Evolutionary conservation across 192 early-diverging fungal genomes (phyloP), one percentile per base, ranked within the genome.

Genomic region (Funneliformis mosseae): DNA sequence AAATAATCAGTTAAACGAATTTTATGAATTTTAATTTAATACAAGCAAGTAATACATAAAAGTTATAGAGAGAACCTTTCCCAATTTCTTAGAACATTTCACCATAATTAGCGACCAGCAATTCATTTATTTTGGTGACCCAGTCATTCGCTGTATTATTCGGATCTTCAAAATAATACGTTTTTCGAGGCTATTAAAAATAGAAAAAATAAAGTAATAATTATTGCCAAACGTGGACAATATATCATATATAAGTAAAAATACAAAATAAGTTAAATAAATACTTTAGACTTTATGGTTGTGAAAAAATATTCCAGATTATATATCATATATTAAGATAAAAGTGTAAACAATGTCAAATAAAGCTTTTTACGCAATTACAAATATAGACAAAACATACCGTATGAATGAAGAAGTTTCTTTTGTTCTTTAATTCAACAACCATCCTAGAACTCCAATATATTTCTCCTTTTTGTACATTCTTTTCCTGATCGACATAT

Each of bases 401-500:
- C 27, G 91, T 92, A 80, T 92, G 89, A 21, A 94, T 86, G 62
- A 87, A 89, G 48, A 92, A 92, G 38, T 87, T 81, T 39, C 89
- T 89, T 74, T 84, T 88, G 42, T 89, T 90, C 76, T 91, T 90
- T 16, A 89, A 60, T 82, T 93, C 91, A 0, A 90, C 89, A 1
- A 88, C 84, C 50, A 89, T 76, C n/a, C 84, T 81, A 1, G 88
- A 83, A 5, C 85, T 88, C 89, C 90, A 92, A 68, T 85, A 75
- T 69, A 94, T 92, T 78, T 92, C 91, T 2, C 86, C 88, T 42
- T 90, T 88, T 33, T 85, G 64, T 55, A 79, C 72, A 59, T 85
- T 85, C 77, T 90, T 87, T 23, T 86, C 87, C 77, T 90, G 85
- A 60, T 94, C 92, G 72, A 90, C 88, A 73, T 93, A 92, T 4